Base-by-base conservation (phyloP, 2,329 filamentous ascomycete species). In the Mycosphaerella arachidis region DNA sequence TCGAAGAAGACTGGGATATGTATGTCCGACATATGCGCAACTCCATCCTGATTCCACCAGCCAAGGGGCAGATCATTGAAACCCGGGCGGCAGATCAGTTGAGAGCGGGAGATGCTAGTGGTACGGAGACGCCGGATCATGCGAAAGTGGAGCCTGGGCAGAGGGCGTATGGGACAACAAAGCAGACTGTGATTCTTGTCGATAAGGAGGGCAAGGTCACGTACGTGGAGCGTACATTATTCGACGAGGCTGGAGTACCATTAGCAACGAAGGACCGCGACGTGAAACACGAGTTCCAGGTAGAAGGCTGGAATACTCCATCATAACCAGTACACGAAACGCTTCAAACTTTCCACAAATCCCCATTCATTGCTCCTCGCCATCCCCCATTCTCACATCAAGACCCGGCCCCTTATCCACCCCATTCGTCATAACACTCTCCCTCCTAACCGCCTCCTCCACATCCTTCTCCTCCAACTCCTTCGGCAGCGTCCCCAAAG, bases 151-250 rank as follows among this genome's bases (percentile, higher is more conserved):
- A 37, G 5, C 37, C 63, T n/a, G 61, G 61, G 9, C 48, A 66
- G 6, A 82, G 82, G 0, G 73, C 80, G 7, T 88, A 88, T 68
- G 86, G 85, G 0, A 88, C 86, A 2, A 83, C 86, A 69, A 85
- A 85, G 71, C 85, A 88, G 69, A 85, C 83, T 1, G 74, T 88
- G 7, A 75, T 88, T 1, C 71, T 88, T 13, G 83, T 86, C 20
- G 76, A 81, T 66, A 73, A 74, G 31, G 68, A 79, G n/a, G 84
- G 84, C 1, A 77, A 78, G 56, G 79, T 86, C 37, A 82, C 79
- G n/a, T 88, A 84, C 66, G 77, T 86, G 35, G 86, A 88, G 71
- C 76, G 85, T 58, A 86, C 84, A 18, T 70, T 88, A 20, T 86
- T 80, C 67, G 83, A 86, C 66, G 73, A 77, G 12, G 70, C 82